Evolutionary conservation across 23 red algal species (phyloP), one percentile per base, ranked within the genome.

Genomic region (Chondrus crispus): DNA sequence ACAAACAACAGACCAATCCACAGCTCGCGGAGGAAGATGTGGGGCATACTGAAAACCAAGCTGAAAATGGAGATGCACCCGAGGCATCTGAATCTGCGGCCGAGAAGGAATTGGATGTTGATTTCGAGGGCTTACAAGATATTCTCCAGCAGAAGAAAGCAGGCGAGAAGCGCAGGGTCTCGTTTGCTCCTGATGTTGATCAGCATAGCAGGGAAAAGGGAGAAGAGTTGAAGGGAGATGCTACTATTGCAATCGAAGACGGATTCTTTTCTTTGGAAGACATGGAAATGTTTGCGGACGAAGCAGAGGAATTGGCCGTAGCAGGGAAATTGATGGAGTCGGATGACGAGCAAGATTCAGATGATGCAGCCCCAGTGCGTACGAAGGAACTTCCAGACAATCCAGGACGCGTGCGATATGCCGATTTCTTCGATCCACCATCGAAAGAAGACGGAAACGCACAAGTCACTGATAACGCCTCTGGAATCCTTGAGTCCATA

Each of bases 361-460:
- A 36, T 13, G 87, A 90, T 5, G 36, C 20, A 29, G 29, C 39
- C 37, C 62, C 77, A 18, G 89, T 71, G 43, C 44, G 57, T 1
- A 62, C 30, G 20, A 47, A 78, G 5, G 43, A 76, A 47, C 14
- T 36, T 11, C 12, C 26, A 76, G 2, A 41, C 8, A 70, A 75
- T 13, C 12, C 50, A 20, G 62, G 66, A 39, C 26, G 77, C 32
- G 48, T 54, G 43, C 45, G 63, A 7, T 92, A 92, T 41, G 24
- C 76, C 19, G 89, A 92, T 73, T 92, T 92, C 39, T 92, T 92
- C 46, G 89, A 92, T 45, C 79, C 77, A n/a, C 89, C 89, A 35
- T 22, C 58, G n/a, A 86, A 71, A 26, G 20, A 11, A 26, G 42
- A 37, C 3, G 63, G 63, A 47, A 85, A 45, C 51, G 24, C 37